phyloP scores from a whole-genome alignment of 306 rosid genomes.

The Dalbergia cochinchinensis region DNA sequence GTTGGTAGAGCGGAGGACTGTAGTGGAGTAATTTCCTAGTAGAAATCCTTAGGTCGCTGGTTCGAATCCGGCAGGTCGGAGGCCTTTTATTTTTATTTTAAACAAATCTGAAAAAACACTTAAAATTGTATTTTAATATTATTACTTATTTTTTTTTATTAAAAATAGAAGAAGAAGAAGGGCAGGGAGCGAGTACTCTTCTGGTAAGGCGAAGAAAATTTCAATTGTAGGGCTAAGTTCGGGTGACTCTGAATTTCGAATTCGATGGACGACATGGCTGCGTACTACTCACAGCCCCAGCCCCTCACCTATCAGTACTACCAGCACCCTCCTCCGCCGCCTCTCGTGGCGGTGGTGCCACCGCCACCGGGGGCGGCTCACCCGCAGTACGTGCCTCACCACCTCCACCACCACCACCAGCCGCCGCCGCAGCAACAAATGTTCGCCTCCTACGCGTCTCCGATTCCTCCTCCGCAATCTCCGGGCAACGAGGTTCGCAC shows the following conservation, averaged over 20 bases:
- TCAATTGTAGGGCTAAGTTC: slow-evolving; percentile 42
- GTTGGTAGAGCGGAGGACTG: too few relatives aligned
- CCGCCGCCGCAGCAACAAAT: slow-evolving; percentile 36
- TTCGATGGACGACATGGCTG: slow-evolving; percentile 84
- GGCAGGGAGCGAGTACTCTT: not conserved
- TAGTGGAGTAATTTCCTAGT: too few relatives aligned
- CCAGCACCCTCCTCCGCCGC: slow-evolving; percentile 56
- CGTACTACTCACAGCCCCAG: slow-evolving; percentile 73
- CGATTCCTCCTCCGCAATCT: slow-evolving; percentile 51
- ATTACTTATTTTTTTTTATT: too few relatives aligned
- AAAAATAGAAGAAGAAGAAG: too few relatives aligned
- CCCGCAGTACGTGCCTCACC: slow-evolving; percentile 43
- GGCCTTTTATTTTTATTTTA: too few relatives aligned
- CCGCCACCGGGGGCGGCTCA: slow-evolving; percentile 56
- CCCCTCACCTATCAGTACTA: slow-evolving; percentile 70
- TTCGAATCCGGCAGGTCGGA: too few relatives aligned
- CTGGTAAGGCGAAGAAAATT: not conserved
- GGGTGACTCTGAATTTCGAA: not conserved
- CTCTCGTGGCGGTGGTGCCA: slow-evolving; percentile 48
- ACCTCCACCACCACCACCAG: slow-evolving; percentile 51
- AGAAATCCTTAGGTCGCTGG: too few relatives aligned
- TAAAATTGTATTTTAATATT: too few relatives aligned
- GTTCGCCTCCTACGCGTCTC: slow-evolving; percentile 56
- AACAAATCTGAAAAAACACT: too few relatives aligned
- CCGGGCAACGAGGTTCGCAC: slow-evolving; percentile 81